Percentiles rank a stretch among this genome's conserved stretches.
Evolutionary conservation across 176 grass and related monocot species (phyloP).

Genomic region (Aegilops sharonensis): DNA sequence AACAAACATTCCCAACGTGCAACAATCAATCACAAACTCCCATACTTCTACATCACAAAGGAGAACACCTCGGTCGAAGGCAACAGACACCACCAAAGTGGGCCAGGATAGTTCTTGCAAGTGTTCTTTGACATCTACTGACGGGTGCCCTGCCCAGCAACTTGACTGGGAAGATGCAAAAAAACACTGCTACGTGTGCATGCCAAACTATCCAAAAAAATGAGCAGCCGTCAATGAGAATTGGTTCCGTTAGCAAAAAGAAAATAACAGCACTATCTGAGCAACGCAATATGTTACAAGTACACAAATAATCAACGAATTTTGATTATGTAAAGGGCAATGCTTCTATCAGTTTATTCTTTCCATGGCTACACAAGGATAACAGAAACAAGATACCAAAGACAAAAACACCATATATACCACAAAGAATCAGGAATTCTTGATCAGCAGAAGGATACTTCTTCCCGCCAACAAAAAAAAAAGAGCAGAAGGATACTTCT

Average conservation of each 20-base stretch:
- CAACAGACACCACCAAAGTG: too few species aligned
- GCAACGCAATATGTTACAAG: not conserved
- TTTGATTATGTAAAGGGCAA: constrained; percentile 5
- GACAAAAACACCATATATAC: constrained; percentile 35
- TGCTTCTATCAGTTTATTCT: constrained; percentile 10
- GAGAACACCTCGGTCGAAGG: too few species aligned
- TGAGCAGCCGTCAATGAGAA: not conserved
- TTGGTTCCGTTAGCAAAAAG: not conserved
- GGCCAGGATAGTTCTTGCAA: too few species aligned
- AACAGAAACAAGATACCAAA: constrained; percentile 10
- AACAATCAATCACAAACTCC: too few species aligned
- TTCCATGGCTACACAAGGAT: not conserved
- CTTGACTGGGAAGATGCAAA: not conserved
- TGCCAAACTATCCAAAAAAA: not conserved
- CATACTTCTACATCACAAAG: too few species aligned
- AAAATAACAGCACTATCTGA: not conserved
- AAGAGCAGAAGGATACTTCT: constrained; percentile 19
- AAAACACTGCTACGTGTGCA: not conserved
- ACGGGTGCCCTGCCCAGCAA: not conserved
- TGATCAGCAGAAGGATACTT: not conserved
- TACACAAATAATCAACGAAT: constrained; percentile 29
- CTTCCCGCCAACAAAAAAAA: not conserved
- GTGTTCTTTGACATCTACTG: too few species aligned
- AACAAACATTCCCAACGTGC: too few species aligned
- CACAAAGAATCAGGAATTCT: constrained; percentile 45